phyloP scores from a whole-genome alignment of 768 basidiomycete genomes.

The Cyclocybe aegerita region DNA sequence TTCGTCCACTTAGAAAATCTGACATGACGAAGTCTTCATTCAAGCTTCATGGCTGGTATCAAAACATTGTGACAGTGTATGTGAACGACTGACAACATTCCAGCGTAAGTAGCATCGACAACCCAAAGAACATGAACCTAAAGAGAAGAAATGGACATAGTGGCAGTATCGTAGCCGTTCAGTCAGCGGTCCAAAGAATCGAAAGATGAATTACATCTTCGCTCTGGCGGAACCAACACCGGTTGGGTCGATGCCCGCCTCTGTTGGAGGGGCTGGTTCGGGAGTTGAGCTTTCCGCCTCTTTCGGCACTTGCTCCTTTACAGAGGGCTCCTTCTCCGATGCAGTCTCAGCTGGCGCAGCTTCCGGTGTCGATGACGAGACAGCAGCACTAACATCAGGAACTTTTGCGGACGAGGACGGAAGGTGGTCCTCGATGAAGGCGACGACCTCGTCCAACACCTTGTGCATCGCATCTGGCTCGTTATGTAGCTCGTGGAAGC shows the following conservation, averaged over 20 bases:
- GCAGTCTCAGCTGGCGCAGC: neutral
- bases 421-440: conserved; percentile 45
- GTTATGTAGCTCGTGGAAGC: conserved; percentile 74
- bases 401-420: neutral
- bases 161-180: no score
- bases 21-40: no score
- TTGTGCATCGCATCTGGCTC: conserved; percentile 70
- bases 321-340: neutral
- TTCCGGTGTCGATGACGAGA: neutral
- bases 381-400: neutral
- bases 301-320: neutral
- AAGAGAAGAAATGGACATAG: no score
- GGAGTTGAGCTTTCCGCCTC: no score
- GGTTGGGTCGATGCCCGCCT: neutral
- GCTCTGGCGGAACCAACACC: neutral
- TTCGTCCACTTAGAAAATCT: no score
- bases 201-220: neutral
- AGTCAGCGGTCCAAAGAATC: no score
- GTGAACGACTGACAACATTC: no score
- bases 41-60: no score
- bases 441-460: conserved; percentile 49
- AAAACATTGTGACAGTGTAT: no score
- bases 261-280: neutral
- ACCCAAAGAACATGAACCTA: no score
- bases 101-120: no score